A percentile compares a stretch with the other conserved stretches of the same genome.
Conservation (phyloP, 2,329 filamentous ascomycete species). For the Myriosclerotinia duriaeana region DNA sequence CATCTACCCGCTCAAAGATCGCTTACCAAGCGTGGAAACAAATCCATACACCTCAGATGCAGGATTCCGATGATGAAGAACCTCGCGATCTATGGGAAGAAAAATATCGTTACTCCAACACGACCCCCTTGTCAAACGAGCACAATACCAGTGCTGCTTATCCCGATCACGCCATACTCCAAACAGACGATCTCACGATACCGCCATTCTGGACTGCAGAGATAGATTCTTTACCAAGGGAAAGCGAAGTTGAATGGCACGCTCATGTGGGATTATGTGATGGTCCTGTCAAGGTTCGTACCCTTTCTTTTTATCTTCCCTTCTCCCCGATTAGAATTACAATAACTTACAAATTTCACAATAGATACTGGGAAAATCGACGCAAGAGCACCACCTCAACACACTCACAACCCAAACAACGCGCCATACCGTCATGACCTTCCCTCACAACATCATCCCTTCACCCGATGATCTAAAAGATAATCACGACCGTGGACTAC, state of each 20-base stretch:
- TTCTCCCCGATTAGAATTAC: background rate
- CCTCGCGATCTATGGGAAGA: constrained; percentile 68
- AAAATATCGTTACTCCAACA: constrained; percentile 51
- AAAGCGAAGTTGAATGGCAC: constrained; percentile 80
- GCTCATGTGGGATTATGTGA: constrained; percentile 58
- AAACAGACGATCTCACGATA: background rate
- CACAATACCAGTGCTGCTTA: background rate
- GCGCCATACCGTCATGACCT: constrained; percentile 5
- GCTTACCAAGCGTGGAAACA: constrained; percentile 51
- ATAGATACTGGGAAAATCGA: constrained; percentile 18
- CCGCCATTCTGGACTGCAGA: constrained; percentile 75
- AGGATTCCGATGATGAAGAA: constrained; percentile 50
- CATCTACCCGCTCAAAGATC: constrained; percentile 44
- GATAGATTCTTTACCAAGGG: constrained; percentile 73
- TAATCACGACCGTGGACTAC: background rate
- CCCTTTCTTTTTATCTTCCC: background rate
- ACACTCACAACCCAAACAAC: constrained; percentile 22
- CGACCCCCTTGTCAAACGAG: background rate
- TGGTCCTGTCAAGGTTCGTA: constrained; percentile 27
- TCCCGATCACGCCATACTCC: constrained; percentile 2
- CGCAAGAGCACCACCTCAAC: background rate
- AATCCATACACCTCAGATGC: constrained; percentile 35
- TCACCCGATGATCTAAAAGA: constrained; percentile 21
- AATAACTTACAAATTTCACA: background rate
- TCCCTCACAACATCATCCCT: background rate